A percentile compares a stretch with the other conserved stretches of the same genome.
Conservation (phyloP, 1,139 yeast species). For the Saccharomyces hybrid region DNA sequence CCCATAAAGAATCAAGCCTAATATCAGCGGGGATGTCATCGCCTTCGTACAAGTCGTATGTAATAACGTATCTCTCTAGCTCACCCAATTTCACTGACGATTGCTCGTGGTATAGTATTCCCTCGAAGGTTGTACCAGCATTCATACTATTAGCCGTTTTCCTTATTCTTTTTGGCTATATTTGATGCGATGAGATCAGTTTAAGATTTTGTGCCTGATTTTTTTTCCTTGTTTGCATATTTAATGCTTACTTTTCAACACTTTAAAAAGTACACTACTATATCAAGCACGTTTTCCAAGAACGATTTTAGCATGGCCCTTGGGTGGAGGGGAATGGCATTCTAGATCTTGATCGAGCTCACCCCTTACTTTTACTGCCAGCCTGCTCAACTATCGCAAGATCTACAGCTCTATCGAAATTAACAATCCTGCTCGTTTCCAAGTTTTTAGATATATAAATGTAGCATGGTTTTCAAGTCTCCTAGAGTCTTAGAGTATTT, state of each 20-base stretch:
- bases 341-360: too few species aligned
- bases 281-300: background rate
- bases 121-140: background rate
- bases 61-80: constrained; percentile 43
- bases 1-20: constrained; percentile 40
- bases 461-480: background rate
- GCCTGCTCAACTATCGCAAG: too few species aligned
- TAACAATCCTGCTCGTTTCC: background rate
- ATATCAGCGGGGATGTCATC: constrained; percentile 23
- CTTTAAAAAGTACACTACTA: background rate
- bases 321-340: too few species aligned
- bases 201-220: background rate
- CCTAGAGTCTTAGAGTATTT: too few species aligned
- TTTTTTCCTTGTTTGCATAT: constrained; percentile 1
- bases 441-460: background rate
- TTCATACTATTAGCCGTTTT: background rate
- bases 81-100: constrained; percentile 47
- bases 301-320: background rate
- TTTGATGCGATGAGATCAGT: background rate
- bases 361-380: too few species aligned
- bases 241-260: background rate
- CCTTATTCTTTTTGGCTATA: background rate
- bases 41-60: constrained; percentile 37
- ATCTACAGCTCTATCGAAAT: too few species aligned
- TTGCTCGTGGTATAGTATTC: constrained; percentile 25